A percentile compares a stretch with the other conserved stretches of the same genome.
Conservation (phyloP, 768 basidiomycete genomes). For the Panaeolus papilionaceus region DNA sequence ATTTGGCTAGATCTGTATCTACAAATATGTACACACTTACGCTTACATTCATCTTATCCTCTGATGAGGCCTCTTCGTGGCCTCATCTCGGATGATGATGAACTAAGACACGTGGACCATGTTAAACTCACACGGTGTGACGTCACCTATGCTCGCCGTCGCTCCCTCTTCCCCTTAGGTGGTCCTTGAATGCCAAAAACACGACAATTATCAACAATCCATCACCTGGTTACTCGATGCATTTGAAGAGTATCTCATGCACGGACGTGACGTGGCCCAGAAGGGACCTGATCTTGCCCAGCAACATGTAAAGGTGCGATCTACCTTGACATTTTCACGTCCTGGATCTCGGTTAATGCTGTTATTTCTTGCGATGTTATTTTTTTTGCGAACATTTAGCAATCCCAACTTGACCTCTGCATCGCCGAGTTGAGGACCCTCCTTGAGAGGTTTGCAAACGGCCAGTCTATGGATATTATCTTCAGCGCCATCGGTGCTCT, state of each 20-base stretch:
- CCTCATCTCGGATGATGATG: too few relatives aligned
- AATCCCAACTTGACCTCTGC: constrained; percentile 62
- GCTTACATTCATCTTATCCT: too few relatives aligned
- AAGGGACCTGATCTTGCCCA: constrained; percentile 29
- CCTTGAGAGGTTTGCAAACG: constrained; percentile 91
- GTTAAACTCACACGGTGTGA: too few relatives aligned
- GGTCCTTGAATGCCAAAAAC: constrained; percentile 91
- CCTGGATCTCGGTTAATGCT: not conserved
- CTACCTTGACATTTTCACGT: not conserved
- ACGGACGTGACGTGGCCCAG: constrained; percentile 43
- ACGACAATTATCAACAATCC: constrained; percentile 86
- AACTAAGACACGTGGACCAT: too few relatives aligned
- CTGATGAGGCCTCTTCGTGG: too few relatives aligned
- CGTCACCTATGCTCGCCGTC: too few relatives aligned
- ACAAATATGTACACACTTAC: too few relatives aligned
- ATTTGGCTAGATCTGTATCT: too few relatives aligned
- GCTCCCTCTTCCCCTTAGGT: constrained; percentile 48
- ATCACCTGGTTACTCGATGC: constrained; percentile 75
- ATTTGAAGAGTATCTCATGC: constrained; percentile 65
- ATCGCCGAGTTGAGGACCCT: constrained; percentile 74
- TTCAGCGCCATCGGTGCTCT: constrained; percentile 75
- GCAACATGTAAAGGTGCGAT: constrained; percentile 34
- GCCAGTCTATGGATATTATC: constrained; percentile 66
- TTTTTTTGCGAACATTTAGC: constrained; percentile 38
- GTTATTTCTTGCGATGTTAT: too few relatives aligned